A percentile compares a stretch with the other conserved stretches of the same genome.
phyloP scores from a whole-genome alignment of 1,284 basidiomycete genomes.

The Thelephora terrestris region DNA sequence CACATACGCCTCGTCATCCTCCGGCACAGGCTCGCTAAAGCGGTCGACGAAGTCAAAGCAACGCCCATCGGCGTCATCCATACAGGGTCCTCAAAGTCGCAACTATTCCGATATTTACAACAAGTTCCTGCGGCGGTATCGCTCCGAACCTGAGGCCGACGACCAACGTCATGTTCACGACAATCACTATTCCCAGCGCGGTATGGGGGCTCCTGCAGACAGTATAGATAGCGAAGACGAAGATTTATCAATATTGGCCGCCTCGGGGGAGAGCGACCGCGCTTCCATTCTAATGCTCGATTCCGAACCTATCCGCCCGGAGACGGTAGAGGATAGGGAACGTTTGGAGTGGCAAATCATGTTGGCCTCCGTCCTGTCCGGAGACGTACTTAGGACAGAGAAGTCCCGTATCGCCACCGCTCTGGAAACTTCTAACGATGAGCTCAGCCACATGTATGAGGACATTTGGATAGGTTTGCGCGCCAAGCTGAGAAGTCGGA shows the following conservation, averaged over 20 bases:
- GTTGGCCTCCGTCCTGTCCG: conserved; percentile 84
- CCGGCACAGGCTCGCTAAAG: conserved; percentile 14
- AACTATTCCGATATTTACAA: conserved; percentile 63
- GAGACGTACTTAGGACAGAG: conserved; percentile 89
- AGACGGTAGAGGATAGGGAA: conserved; percentile 65
- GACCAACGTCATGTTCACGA: conserved; percentile 67
- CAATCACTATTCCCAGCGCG: conserved; percentile 63
- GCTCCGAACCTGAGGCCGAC: conserved; percentile 42
- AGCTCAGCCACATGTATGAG: conserved; percentile 54
- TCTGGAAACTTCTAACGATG: conserved; percentile 55
- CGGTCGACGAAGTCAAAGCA: conserved; percentile 26
- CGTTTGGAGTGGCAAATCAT: conserved; percentile 92
- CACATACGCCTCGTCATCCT: conserved; percentile 12
- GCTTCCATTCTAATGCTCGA: conserved; percentile 46
- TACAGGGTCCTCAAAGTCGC: conserved; percentile 20
- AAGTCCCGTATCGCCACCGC: conserved; percentile 80
- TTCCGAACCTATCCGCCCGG: conserved; percentile 48
- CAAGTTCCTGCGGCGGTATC: conserved; percentile 67
- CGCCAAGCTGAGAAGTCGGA: conserved; percentile 74
- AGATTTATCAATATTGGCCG: conserved; percentile 30
- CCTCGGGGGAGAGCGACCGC: conserved; percentile 40
- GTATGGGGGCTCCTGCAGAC: conserved; percentile 60
- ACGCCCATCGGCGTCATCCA: conserved; percentile 25
- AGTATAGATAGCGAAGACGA: conserved; percentile 73
- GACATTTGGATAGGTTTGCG: conserved; percentile 88